A percentile compares a stretch with the other conserved stretches of the same genome.
Conservation (phyloP, 2,329 filamentous ascomycete genomes). For the Neopestalotiopsis sp. region DNA sequence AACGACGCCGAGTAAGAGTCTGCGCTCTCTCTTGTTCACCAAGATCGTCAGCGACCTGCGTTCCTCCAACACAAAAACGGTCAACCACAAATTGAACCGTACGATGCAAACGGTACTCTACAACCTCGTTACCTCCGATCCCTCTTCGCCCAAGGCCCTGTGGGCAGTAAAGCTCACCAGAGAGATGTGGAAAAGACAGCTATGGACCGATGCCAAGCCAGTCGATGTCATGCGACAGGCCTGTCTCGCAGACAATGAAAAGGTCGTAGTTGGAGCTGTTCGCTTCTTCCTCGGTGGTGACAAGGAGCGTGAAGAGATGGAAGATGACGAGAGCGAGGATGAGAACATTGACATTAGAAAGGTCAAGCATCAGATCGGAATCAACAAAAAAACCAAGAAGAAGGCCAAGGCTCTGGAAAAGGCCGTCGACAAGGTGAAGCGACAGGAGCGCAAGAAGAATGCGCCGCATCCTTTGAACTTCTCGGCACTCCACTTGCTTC, state of each 20-base stretch:
- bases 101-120: constrained; percentile 93
- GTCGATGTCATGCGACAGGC: constrained; percentile 96
- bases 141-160: constrained; percentile 82
- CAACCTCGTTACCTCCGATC: constrained; percentile 87
- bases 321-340: constrained; percentile 87
- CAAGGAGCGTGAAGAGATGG: constrained; percentile 90
- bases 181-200: constrained; percentile 91
- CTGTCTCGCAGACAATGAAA: constrained; percentile 86
- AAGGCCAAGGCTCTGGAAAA: constrained; percentile 78
- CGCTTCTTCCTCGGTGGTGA: constrained; percentile 96
- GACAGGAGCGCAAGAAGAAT: constrained; percentile 85
- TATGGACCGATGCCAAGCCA: constrained; percentile 93
- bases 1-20: constrained; percentile 87
- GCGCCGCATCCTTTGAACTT: constrained; percentile 92
- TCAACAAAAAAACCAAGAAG: constrained; percentile 98
- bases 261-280: constrained; percentile 86
- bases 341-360: constrained; percentile 79
- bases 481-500: constrained; percentile 89
- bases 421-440: constrained; percentile 83
- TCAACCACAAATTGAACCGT: constrained; percentile 90
- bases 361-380: constrained; percentile 82
- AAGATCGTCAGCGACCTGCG: constrained; percentile 93
- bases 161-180: constrained; percentile 97
- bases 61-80: constrained; percentile 83
- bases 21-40: constrained; percentile 78